Evolutionary conservation across 768 basidiomycete species (phyloP), one percentile per base, ranked within the genome.

Genomic region (Termitomyces sp.): DNA sequence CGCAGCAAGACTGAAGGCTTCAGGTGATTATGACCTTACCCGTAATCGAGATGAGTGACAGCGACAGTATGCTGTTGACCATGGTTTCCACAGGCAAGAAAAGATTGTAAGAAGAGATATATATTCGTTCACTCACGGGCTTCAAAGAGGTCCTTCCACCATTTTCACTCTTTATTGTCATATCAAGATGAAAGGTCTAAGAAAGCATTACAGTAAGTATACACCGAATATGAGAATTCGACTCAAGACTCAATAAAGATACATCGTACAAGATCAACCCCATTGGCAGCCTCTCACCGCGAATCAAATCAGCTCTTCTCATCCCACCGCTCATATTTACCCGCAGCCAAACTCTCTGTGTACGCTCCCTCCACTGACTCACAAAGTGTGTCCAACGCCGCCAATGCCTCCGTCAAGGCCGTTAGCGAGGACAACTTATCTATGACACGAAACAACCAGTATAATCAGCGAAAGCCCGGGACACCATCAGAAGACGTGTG

Each of bases 371-470:
- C 87, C 22, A 96, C 81, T 4, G 87, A 80, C 39, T 78, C 81
- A 67, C 89, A 92, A 2, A 96, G 80, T 49, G 84, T 79, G 62
- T 96, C 92, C 35, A 98, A 83, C 71, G 94, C 84, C 15, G 79
- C 76, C 39, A 98, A 81, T 0, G 93, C 94, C 36, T 81, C 80
- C 52, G 93, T 78, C 35, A 98, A 82, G 1, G 94, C 91, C 15
- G 86, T 82, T 16, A 96, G 75, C 0, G 96, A 93, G 4, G 95
- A 96, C n/a, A 91, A 79, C 40, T 87, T 83, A 70, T 98, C 96
- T 97, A 69, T 44, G 44, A 51, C n/a, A 51, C 44, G 49, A 39
- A 55, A 28, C 39, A 39, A 52, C 40, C 12, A 40, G 61, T 7
- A 4, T 20, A 57, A 60, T 44, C 11, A 24, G 18, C 12, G 20